Base-by-base conservation (phyloP, 2,329 filamentous ascomycete species). In the Apiospora rasikravindrae region DNA sequence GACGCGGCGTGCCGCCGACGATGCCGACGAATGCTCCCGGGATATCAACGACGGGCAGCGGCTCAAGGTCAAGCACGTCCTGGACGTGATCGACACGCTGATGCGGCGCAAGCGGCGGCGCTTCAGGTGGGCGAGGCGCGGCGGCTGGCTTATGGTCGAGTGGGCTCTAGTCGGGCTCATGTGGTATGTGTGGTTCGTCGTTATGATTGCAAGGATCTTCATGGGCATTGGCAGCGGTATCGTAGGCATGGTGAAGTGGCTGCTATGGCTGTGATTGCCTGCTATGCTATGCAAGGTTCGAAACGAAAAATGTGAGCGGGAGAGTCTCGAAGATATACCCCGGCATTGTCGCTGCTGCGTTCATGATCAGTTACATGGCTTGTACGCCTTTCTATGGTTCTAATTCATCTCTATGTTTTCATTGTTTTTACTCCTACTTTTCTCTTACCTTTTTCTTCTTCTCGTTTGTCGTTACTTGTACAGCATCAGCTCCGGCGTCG, bases 131-230 rank as follows among this genome's bases (percentile, higher is more conserved):
- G 82, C 95, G 33, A 87, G 94, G 51, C 87, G 93, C 19, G 90
- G 91, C 0, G 92, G 94, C 19, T 98, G 95, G 88, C 90, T 95
- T 71, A 83, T 92, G 26, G 89, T 98, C 22, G 96, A 98, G 85
- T 98, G 95, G 94, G 84, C 90, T 69, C 87, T 98, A 24, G 90
- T 98, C 51, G 93, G 93, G 4, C 89, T 97, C 76, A 94, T 98
- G 91, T 98, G 96, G 95, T 94, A 93, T 82, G 91, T 97, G 22
- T 98, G 96, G 95, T 90, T 97, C 73, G 86, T 97, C 45, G 95
- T 98, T 33, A 93, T 95, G 80, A 86, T 96, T 33, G 85, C 93
- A 69, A 89, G 94, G 73, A 81, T 93, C 19, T 83, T 93, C 47
- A 84, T 91, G 73, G 90, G 91, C 14, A 76, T 92, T 1, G 88